Evolutionary conservation across 192 early-diverging fungal genomes (phyloP), one percentile per base, ranked within the genome.

Genomic region (Backusella tuberculispora): DNA sequence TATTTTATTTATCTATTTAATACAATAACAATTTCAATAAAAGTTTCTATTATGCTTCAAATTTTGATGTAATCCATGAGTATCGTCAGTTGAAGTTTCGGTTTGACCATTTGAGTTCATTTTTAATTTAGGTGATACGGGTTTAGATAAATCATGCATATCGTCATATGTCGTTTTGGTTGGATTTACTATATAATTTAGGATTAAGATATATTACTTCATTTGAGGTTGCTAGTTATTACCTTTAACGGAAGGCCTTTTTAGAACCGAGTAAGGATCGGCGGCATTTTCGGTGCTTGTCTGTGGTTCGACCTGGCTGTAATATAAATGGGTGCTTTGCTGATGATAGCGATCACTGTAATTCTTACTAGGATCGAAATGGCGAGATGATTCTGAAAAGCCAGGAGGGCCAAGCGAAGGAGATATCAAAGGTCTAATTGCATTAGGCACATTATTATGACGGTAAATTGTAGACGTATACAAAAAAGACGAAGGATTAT

Each of bases 401-500:
- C 50, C 19, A 53, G 50, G 50, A 19, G 50, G 50, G 5, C 50
- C 50, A 53, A 43, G 42, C 6, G 42, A 43, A 43, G 42, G 42
- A 43, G 42, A 43, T 43, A 43, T 4, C 42, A 10, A 43, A 43
- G 50, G 50, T 19, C 50, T 53, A 21, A 53, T 53, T 53, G 50
- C n/a, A 21, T 53, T 53, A 17, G 50, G 19, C 4, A 6, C 42
- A 43, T 9, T 43, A 9, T 21, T 53, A 24, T 53, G 50, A 24
- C 50, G 50, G 50, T 53, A 53, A 53, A 24, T 21, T 17, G 50
- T 53, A 42, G 67, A 69, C 6, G 43, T 41, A 45, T 91, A 90
- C 24, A 94, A 73, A 72, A 90, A 92, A 41, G 85, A 69, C 64
- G 85, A 82, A 17, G 92, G 93, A 69, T 94, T 89, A 29, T 90